Evolutionary conservation across 208 protist genomes (phyloP), one percentile per base, ranked within the genome.

Genomic region (Trypanosoma scelopori): DNA sequence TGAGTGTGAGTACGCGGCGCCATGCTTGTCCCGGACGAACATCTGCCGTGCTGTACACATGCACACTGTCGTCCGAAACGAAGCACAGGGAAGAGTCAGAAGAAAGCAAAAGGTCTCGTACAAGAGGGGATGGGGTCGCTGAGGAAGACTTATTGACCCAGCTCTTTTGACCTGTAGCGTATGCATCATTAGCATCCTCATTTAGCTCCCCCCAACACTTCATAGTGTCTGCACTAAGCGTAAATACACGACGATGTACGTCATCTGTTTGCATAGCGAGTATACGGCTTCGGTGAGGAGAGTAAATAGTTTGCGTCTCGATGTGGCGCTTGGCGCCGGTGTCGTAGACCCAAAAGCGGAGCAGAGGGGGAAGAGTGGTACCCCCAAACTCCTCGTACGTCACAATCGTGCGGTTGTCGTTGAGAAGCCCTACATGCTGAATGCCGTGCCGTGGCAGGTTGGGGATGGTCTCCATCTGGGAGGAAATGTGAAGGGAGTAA

Each of bases 401-500:
- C 48, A 95, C 84, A 28, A 95, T 77, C 0, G 77, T 70, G 41
- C 76, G 77, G 43, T 84, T 81, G 27, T 85, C 82, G 27, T 78
- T 74, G 27, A 95, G 65, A 52, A 91, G 32, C 16, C 85, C 89
- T 12, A 85, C 85, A 42, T 89, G 81, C 69, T 80, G 79, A 59
- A 95, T 92, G n/a, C 89, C 89, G 49, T 90, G 78, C 15, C 78
- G 79, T 3, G 85, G 89, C 11, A 81, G 78, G 42, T 23, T 78
- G 3, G 89, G 75, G 43, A 92, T 67, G 6, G 84, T 89, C 63
- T 95, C 89, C 84, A 91, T 87, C 74, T 92, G 85, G 27, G 85
- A 86, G 18, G 82, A 91, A n/a, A 95, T 78, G 63, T 95, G 89
- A 39, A 95, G 78, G 0, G 89, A 91, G 76, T 95, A 95, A 55